These are phyloP conservation scores for Sporothrix schenckii DNA, from an alignment of 2,329 filamentous ascomycete species.

Conservation along the genomic window DNA sequence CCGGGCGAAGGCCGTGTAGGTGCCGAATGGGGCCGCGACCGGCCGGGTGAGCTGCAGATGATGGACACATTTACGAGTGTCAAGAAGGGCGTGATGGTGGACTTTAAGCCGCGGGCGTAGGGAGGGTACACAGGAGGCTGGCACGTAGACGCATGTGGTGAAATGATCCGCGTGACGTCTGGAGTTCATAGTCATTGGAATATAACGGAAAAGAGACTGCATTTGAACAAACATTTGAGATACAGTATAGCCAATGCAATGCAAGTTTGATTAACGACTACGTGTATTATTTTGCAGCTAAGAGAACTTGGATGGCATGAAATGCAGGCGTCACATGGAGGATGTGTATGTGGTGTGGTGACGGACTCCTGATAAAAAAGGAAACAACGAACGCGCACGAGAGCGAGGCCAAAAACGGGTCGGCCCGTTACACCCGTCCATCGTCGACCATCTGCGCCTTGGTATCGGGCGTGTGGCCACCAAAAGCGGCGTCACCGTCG, in stretches of 20 bases:
- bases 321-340: background rate
- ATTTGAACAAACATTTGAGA: background rate
- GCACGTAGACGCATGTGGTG: too few relatives aligned
- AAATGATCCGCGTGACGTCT: too few relatives aligned
- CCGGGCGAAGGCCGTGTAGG: constrained; percentile 56
- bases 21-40: constrained; percentile 59
- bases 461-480: constrained; percentile 13
- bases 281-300: background rate
- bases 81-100: constrained; percentile 71
- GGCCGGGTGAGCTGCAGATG: constrained; percentile 66
- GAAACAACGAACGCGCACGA: background rate
- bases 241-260: background rate
- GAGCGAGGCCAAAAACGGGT: too few relatives aligned
- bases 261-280: background rate
- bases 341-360: background rate
- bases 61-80: constrained; percentile 72
- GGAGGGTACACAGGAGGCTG: background rate
- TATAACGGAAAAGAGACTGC: background rate
- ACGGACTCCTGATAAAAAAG: background rate
- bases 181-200: background rate
- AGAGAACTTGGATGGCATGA: too few relatives aligned
- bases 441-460: constrained; percentile 21
- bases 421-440: background rate
- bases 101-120: constrained; percentile 49
- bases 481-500: constrained; percentile 41